Conservation (phyloP, 2,329 filamentous ascomycete species). For the Aspergillus melleus region DNA sequence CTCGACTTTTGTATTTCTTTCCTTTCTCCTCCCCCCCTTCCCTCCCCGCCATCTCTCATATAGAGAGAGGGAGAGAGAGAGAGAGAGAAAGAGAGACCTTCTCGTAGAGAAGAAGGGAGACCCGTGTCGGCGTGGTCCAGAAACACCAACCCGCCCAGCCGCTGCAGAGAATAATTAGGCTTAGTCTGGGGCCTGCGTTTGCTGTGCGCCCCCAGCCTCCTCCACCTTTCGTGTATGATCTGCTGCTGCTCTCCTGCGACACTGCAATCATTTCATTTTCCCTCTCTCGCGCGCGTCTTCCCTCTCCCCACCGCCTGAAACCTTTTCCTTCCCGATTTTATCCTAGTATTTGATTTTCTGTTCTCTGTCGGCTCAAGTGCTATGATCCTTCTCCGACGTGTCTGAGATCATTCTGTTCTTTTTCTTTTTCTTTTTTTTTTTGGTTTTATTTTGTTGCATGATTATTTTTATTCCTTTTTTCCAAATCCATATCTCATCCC, state of each 20-base stretch:
- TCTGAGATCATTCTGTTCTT: conserved; percentile 24
- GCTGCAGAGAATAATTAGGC: conserved; percentile 18
- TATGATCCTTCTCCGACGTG: conserved; percentile 10
- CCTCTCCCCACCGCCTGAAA: conserved; percentile 14
- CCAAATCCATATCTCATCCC: conserved; percentile 16
- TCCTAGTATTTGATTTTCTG: conserved; percentile 16
- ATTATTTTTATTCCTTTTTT: conserved; percentile 22
- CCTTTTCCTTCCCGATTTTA: conserved; percentile 18
- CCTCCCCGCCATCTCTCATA: background rate
- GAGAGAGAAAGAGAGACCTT: background rate
- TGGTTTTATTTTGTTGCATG: conserved; percentile 11
- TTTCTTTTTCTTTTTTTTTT: conserved; percentile 32
- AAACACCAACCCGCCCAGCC: conserved; percentile 13
- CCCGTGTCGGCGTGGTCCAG: conserved; percentile 12
- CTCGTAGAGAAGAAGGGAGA: background rate
- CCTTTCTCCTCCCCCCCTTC: background rate
- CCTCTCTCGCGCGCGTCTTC: conserved; percentile 1
- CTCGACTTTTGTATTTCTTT: conserved; percentile 5
- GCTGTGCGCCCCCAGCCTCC: conserved; percentile 22
- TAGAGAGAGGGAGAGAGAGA: no score
- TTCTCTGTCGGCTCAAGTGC: conserved; percentile 14
- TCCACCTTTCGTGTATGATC: conserved; percentile 30
- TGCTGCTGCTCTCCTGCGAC: conserved; percentile 18
- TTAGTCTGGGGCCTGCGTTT: conserved; percentile 21
- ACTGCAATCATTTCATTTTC: conserved; percentile 15